phyloP scores from a whole-genome alignment of 2,329 filamentous ascomycete genomes.

The Diaporthe batatas region DNA sequence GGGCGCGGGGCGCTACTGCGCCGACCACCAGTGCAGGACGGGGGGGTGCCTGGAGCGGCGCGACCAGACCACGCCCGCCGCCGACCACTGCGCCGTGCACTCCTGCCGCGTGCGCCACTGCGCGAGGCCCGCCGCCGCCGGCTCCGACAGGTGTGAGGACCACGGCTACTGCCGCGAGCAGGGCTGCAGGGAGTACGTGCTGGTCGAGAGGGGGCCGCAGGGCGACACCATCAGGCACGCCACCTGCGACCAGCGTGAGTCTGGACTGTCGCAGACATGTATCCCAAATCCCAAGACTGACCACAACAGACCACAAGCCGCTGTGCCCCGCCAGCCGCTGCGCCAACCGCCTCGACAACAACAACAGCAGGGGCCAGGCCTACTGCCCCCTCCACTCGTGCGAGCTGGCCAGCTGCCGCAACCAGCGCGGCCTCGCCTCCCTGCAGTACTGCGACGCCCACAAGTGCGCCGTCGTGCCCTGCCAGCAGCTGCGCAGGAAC shows the following conservation, averaged over 20 bases:
- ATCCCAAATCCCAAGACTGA: too few species aligned
- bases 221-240: slow-evolving; percentile 16
- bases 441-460: slow-evolving; percentile 46
- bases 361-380: too few species aligned
- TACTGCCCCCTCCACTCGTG: slow-evolving; percentile 42
- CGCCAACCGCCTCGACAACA: slow-evolving; percentile 20
- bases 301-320: slow-evolving; percentile 36
- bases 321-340: slow-evolving; percentile 37
- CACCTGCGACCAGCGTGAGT: slow-evolving; percentile 36
- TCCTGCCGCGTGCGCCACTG: slow-evolving; percentile 35
- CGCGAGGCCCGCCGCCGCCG: not conserved
- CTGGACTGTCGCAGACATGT: too few species aligned
- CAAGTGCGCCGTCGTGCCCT: slow-evolving; percentile 45
- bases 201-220: slow-evolving; percentile 32
- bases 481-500: slow-evolving; percentile 41
- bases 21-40: slow-evolving; percentile 33
- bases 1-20: slow-evolving; percentile 33
- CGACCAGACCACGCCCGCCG: slow-evolving; percentile 20
- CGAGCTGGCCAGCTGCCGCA: slow-evolving; percentile 37
- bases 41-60: slow-evolving; percentile 37
- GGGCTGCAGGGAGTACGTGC: slow-evolving; percentile 36
- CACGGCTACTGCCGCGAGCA: slow-evolving; percentile 26
- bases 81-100: slow-evolving; percentile 35
- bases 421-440: slow-evolving; percentile 33
- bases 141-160: slow-evolving; percentile 28